These are phyloP conservation scores for Clonostachys sp. DNA, from an alignment of 2,329 filamentous ascomycete species.

Conservation along the genomic window DNA sequence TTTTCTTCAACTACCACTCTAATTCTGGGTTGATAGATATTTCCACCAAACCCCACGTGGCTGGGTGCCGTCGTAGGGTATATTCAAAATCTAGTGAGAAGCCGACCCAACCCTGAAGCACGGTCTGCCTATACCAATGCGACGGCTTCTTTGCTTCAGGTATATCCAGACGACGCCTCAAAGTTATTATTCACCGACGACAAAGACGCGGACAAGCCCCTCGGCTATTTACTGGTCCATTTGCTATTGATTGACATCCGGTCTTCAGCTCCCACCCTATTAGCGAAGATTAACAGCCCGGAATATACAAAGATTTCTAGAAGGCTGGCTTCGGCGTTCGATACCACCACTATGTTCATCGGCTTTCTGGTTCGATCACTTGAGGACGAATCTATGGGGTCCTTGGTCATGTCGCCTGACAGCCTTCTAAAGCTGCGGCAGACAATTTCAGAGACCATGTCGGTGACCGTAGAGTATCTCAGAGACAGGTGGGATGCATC, in stretches of 20 bases:
- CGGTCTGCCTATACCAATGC: conserved; percentile 57
- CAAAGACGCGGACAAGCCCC: conserved; percentile 40
- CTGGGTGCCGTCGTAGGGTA: conserved; percentile 38
- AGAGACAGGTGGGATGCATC: conserved; percentile 67
- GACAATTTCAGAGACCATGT: conserved; percentile 58
- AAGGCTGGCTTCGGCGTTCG: conserved; percentile 56
- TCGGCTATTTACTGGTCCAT: conserved; percentile 59
- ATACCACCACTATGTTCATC: conserved; percentile 57
- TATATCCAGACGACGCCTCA: conserved; percentile 41
- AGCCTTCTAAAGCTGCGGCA: conserved; percentile 57
- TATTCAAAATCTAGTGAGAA: conserved; percentile 48
- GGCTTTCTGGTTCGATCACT: conserved; percentile 50
- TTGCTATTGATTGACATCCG: conserved; percentile 64
- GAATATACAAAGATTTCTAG: conserved; percentile 45
- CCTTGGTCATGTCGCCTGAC: conserved; percentile 46
- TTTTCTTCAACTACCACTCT: not conserved
- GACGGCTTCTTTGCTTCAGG: conserved; percentile 50
- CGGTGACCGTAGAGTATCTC: conserved; percentile 59
- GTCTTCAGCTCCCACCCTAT: conserved; percentile 55
- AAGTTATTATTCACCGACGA: conserved; percentile 47
- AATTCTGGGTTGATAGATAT: conserved; percentile 25
- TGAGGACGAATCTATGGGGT: conserved; percentile 36
- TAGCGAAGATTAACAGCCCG: conserved; percentile 51
- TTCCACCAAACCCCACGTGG: conserved; percentile 50
- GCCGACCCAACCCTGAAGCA: conserved; percentile 47